phyloP scores from a whole-genome alignment of 2,329 filamentous ascomycete species.

The Epichloe sp. region DNA sequence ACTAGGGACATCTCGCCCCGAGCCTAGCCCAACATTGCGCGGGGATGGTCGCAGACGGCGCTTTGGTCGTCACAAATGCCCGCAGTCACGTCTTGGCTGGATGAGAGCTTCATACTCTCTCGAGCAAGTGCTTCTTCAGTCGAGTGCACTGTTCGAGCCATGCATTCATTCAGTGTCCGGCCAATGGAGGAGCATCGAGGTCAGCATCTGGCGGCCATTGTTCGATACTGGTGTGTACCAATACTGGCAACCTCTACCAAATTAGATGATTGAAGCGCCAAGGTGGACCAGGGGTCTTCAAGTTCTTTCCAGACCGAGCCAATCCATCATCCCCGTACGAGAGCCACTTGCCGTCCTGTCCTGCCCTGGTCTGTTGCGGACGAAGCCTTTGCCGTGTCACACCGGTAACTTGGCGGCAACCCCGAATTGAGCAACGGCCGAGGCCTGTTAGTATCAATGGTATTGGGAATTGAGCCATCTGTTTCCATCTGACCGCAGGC shows the following conservation, averaged over 20 bases:
- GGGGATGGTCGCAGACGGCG: neutral
- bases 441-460: neutral
- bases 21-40: neutral
- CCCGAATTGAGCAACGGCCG: neutral
- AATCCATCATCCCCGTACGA: slow-evolving; percentile 2
- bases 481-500: neutral
- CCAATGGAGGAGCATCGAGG: slow-evolving; percentile 28
- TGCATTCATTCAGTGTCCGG: neutral
- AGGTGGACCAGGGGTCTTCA: slow-evolving; percentile 22
- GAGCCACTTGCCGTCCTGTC: neutral
- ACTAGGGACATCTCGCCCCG: too few relatives aligned
- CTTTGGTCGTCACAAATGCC: neutral
- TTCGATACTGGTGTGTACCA: neutral
- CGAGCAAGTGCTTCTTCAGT: neutral
- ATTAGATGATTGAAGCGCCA: slow-evolving; percentile 37
- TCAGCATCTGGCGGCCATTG: slow-evolving; percentile 31
- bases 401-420: neutral
- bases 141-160: neutral
- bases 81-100: neutral
- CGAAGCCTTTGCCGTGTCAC: neutral
- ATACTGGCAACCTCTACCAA: slow-evolving; percentile 23
- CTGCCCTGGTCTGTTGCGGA: neutral
- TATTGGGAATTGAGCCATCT: neutral
- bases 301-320: slow-evolving; percentile 8
- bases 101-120: neutral